These are phyloP conservation scores for Metarhizium album DNA, from an alignment of 2,329 filamentous ascomycete species.

Conservation along the genomic window DNA sequence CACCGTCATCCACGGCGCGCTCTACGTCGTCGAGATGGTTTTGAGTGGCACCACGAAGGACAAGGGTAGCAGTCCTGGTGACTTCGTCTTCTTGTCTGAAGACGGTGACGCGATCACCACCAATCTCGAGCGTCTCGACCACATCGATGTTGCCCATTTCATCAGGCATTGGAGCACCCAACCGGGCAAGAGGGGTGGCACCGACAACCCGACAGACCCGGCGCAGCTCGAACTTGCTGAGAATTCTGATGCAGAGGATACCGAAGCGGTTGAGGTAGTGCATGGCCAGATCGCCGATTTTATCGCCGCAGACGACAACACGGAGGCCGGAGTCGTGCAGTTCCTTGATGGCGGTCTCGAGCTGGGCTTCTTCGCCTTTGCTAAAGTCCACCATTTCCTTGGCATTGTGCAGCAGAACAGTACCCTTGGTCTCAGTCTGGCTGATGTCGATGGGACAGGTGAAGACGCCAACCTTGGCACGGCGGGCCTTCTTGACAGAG, in stretches of 20 bases:
- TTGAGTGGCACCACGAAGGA: constrained; percentile 90
- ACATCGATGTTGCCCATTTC: constrained; percentile 95
- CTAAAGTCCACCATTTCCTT: constrained; percentile 99
- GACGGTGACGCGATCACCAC: constrained; percentile 93
- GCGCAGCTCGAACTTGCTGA: constrained; percentile 96
- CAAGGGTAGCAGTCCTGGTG: constrained; percentile 86
- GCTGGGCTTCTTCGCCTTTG: constrained; percentile 87
- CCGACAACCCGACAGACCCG: constrained; percentile 92
- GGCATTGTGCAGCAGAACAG: constrained; percentile 89
- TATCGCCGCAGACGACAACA: constrained; percentile 83
- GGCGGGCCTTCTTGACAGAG: constrained; percentile 76
- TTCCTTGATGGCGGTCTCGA: constrained; percentile 89
- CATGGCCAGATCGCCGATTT: constrained; percentile 89
- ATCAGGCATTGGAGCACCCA: constrained; percentile 98
- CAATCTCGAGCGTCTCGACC: constrained; percentile 95
- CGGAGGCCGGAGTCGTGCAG: constrained; percentile 87
- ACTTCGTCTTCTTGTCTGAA: constrained; percentile 93
- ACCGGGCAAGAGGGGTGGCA: constrained; percentile 86
- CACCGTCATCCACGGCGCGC: constrained; percentile 92
- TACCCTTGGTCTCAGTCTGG: constrained; percentile 98
- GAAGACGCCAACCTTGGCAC: constrained; percentile 94
- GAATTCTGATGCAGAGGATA: constrained; percentile 90
- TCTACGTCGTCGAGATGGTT: constrained; percentile 97
- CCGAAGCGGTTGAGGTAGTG: constrained; percentile 98
- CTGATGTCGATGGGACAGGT: constrained; percentile 91